A percentile compares a stretch with the other conserved stretches of the same genome.
Conservation (phyloP, 495 filamentous ascomycete species). For the Aspergillus mulundensis region DNA sequence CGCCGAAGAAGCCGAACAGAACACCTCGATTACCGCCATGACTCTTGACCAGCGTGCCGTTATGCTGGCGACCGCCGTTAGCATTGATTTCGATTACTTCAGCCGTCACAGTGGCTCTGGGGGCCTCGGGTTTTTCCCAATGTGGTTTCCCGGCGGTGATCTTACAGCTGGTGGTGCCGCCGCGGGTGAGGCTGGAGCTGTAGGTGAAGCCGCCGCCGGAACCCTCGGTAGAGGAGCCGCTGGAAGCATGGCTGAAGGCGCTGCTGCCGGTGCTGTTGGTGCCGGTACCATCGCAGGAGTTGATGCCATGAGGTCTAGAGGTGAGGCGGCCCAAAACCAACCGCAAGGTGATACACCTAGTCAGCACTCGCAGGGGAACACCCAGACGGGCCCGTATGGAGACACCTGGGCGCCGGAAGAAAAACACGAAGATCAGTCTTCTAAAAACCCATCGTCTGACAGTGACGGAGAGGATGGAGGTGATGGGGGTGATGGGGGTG, state of each 20-base stretch:
- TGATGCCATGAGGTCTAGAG: constrained; percentile 56
- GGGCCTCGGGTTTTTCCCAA: constrained; percentile 51
- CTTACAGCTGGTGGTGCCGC: constrained; percentile 43
- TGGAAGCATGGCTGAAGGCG: constrained; percentile 39
- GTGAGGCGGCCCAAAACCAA: constrained; percentile 24
- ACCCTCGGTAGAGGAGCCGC: constrained; percentile 31
- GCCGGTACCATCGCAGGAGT: constrained; percentile 61
- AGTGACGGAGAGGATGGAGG: constrained; percentile 17
- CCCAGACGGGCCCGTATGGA: constrained; percentile 20
- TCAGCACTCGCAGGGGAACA: constrained; percentile 14
- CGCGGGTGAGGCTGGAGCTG: constrained; percentile 40
- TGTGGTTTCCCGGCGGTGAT: constrained; percentile 55
- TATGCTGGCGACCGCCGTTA: constrained; percentile 69
- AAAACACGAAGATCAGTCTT: constrained; percentile 37
- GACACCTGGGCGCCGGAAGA: constrained; percentile 28
- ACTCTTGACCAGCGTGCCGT: constrained; percentile 68
- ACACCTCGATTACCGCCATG: constrained; percentile 44
- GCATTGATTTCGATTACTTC: constrained; percentile 72
- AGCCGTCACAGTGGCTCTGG: constrained; percentile 53
- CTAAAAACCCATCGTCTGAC: constrained; percentile 36
- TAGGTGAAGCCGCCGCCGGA: constrained; percentile 35
- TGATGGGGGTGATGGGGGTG: constrained; percentile 28
- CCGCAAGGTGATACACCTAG: constrained; percentile 18
- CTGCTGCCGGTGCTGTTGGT: constrained; percentile 42
- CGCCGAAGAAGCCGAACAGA: constrained; percentile 29